Conservation (phyloP, 2,329 filamentous ascomycete genomes). For the Phoma sp. region DNA sequence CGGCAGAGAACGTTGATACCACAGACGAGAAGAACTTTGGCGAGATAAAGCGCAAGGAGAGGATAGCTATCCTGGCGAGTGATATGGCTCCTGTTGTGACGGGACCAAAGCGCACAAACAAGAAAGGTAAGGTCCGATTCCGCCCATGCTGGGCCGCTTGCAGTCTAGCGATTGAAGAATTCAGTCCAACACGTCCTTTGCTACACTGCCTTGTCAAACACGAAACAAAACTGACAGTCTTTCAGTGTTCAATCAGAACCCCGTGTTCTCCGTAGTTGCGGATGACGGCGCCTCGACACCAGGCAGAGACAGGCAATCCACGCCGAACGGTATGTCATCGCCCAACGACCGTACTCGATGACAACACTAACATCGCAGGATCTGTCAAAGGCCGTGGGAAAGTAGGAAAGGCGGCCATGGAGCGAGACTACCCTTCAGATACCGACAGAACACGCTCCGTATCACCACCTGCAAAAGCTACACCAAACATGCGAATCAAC, state of each 20-base stretch:
- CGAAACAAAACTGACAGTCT: conserved; percentile 13
- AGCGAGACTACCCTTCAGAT: conserved; percentile 50
- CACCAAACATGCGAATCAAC: conserved; percentile 56
- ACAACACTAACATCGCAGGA: conserved; percentile 25
- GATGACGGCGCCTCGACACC: conserved; percentile 51
- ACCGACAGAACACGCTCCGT: conserved; percentile 57
- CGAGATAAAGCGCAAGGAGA: conserved; percentile 73
- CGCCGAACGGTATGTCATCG: conserved; percentile 41
- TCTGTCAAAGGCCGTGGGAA: conserved; percentile 46
- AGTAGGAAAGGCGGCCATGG: conserved; percentile 41
- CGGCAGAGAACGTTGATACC: conserved; percentile 76
- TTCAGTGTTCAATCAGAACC: conserved; percentile 49
- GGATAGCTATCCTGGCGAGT: conserved; percentile 73
- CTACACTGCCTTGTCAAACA: background rate
- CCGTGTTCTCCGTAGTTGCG: conserved; percentile 50
- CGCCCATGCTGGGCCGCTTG: background rate
- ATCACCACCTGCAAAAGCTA: conserved; percentile 49
- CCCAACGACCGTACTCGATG: background rate
- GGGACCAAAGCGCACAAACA: conserved; percentile 57
- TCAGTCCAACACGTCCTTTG: background rate
- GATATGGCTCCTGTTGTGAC: conserved; percentile 72
- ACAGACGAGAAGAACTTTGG: conserved; percentile 73
- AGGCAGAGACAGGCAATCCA: conserved; percentile 48
- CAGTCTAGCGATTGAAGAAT: background rate
- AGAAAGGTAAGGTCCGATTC: conserved; percentile 48